Conservation (phyloP, 2,329 filamentous ascomycete species). For the Ascochyta lentis region DNA sequence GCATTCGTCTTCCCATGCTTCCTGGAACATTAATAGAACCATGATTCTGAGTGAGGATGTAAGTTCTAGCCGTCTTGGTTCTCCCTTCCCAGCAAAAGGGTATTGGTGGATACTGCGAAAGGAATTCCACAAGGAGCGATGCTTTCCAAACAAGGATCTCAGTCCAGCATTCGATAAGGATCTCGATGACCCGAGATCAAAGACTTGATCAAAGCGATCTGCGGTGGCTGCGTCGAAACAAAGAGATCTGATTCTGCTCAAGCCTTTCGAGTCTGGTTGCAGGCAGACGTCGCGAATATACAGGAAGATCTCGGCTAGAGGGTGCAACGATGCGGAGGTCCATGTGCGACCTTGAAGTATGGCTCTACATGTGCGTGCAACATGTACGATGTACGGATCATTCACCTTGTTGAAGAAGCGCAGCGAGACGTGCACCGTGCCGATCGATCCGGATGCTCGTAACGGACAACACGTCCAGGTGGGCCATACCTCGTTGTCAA, state of each 20-base stretch:
- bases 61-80: neutral
- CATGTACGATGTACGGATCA: slow-evolving; percentile 15
- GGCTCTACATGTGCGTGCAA: slow-evolving; percentile 9
- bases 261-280: neutral
- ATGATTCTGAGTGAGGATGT: slow-evolving; percentile 10
- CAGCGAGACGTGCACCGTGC: slow-evolving; percentile 1
- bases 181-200: neutral
- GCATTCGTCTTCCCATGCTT: slow-evolving; percentile 15
- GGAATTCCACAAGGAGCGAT: slow-evolving; percentile 13
- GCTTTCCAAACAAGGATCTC: slow-evolving; percentile 14
- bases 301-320: slow-evolving; percentile 6
- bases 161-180: neutral
- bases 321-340: slow-evolving; percentile 6
- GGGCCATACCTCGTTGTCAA: slow-evolving; percentile 14
- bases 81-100: neutral
- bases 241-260: neutral
- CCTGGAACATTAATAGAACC: slow-evolving; percentile 8
- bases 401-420: slow-evolving; percentile 12
- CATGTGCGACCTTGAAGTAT: slow-evolving; percentile 12
- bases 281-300: slow-evolving; percentile 8
- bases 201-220: neutral
- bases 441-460: slow-evolving; percentile 1
- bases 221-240: slow-evolving; percentile 2
- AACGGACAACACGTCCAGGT: slow-evolving; percentile 15
- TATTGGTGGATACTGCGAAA: slow-evolving; percentile 14